Evolutionary conservation across 2,329 filamentous ascomycete species (phyloP).

Genomic region (Fusarium euwallaceae): DNA sequence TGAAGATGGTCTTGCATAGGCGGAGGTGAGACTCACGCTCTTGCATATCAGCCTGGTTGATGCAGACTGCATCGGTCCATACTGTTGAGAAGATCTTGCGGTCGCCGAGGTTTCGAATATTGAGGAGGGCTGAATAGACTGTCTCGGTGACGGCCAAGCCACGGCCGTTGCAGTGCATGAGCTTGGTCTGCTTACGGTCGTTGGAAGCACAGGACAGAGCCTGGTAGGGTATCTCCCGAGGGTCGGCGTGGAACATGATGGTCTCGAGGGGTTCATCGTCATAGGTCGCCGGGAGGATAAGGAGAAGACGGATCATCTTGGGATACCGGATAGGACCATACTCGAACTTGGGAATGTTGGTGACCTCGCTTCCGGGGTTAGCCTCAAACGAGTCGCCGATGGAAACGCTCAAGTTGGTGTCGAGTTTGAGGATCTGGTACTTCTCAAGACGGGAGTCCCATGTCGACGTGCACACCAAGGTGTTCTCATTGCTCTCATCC

Average conservation of each 20-base stretch:
- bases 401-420: slow-evolving; percentile 13
- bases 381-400: slow-evolving; percentile 13
- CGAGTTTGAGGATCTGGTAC: slow-evolving; percentile 14
- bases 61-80: slow-evolving; percentile 11
- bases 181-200: slow-evolving; percentile 14
- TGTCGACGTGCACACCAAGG: slow-evolving; percentile 16
- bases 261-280: slow-evolving; percentile 17
- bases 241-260: slow-evolving; percentile 16
- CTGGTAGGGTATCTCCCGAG: slow-evolving; percentile 11
- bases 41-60: slow-evolving; percentile 13
- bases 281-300: slow-evolving; percentile 8
- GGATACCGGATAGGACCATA: slow-evolving; percentile 13
- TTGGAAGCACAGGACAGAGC: slow-evolving; percentile 13
- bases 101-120: slow-evolving; percentile 16
- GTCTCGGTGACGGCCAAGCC: slow-evolving; percentile 6
- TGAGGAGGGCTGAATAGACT: slow-evolving; percentile 12
- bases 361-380: slow-evolving; percentile 13
- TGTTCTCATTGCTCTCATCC: slow-evolving; percentile 19
- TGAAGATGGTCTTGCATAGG: slow-evolving; percentile 15
- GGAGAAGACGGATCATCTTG: slow-evolving; percentile 17
- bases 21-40: slow-evolving; percentile 12
- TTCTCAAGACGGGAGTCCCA: slow-evolving; percentile 15
- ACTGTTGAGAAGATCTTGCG: slow-evolving; percentile 17
- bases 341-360: slow-evolving; percentile 15
- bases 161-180: slow-evolving; percentile 20